Conservation (phyloP, 768 basidiomycete genomes). For the Chalciporus pseudorubinellus region DNA sequence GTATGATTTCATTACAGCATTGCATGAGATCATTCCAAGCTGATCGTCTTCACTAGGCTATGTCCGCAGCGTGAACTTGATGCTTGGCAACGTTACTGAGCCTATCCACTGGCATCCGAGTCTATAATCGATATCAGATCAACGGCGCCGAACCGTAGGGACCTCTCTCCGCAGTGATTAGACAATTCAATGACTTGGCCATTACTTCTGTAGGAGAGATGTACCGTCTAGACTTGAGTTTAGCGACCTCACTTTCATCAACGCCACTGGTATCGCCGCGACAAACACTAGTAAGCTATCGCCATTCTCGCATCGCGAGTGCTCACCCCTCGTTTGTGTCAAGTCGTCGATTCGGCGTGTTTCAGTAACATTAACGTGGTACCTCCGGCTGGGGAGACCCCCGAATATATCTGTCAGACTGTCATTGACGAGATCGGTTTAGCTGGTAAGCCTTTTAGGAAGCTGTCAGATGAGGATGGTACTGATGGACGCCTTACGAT, state of each 20-base stretch:
- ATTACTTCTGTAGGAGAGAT: constrained; percentile 50
- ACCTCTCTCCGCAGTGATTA: no score
- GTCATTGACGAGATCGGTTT: constrained; percentile 32
- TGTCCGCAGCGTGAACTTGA: constrained; percentile 35
- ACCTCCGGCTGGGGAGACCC: constrained; percentile 27
- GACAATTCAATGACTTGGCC: constrained; percentile 46
- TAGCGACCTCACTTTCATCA: constrained; percentile 39
- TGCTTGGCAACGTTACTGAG: constrained; percentile 44
- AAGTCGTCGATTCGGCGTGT: constrained; percentile 38
- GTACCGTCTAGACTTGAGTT: constrained; percentile 48
- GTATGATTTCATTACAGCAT: constrained; percentile 23
- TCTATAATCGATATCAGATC: no score
- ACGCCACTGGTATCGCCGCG: constrained; percentile 47
- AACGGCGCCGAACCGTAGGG: no score
- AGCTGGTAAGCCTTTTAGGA: constrained; percentile 13
- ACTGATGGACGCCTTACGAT: no score
- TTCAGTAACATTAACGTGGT: constrained; percentile 42
- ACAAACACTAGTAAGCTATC: constrained; percentile 27
- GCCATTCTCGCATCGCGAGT: no score
- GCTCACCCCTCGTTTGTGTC: no score
- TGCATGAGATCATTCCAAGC: background rate
- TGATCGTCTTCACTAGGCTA: constrained; percentile 31
- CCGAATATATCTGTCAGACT: constrained; percentile 24
- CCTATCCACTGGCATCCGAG: no score
- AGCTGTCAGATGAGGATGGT: no score